Conservation (phyloP, 169 alveolate species). For the Eimeria tenella region DNA sequence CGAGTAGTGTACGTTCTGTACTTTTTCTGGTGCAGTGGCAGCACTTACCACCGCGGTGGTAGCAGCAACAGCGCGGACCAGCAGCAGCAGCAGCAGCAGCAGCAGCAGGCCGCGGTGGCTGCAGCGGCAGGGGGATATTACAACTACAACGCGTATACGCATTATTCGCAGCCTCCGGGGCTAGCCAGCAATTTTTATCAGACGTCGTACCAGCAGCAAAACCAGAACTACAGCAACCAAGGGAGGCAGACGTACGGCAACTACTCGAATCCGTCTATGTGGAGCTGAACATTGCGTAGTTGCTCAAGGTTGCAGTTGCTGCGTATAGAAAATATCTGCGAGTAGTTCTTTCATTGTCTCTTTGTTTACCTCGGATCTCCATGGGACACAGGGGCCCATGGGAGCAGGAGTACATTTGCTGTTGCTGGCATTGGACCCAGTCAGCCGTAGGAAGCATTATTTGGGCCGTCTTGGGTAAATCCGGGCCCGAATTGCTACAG, state of each 20-base stretch:
- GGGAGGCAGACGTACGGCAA: constrained; percentile 66
- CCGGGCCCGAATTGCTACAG: too few species aligned
- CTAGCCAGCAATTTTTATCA: constrained; percentile 68
- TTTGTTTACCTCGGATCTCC: too few species aligned
- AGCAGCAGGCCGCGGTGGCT: constrained; percentile 57
- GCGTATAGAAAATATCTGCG: too few species aligned
- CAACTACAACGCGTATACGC: constrained; percentile 64
- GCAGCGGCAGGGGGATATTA: constrained; percentile 73
- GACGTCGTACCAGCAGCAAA: constrained; percentile 45
- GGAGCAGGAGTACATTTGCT: too few species aligned
- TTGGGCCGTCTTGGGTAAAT: too few species aligned
- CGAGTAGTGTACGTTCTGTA: background rate
- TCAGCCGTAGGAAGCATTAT: too few species aligned
- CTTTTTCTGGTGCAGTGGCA: constrained; percentile 18
- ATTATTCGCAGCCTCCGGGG: constrained; percentile 76
- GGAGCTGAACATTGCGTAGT: constrained; percentile 27
- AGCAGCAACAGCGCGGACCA: constrained; percentile 65
- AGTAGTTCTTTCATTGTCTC: too few species aligned
- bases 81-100: constrained; percentile 73
- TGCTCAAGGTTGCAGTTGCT: too few species aligned
- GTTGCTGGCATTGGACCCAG: too few species aligned
- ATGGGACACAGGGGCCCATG: too few species aligned
- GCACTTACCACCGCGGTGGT: constrained; percentile 58
- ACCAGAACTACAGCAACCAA: constrained; percentile 51
- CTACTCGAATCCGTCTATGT: constrained; percentile 59